A percentile compares a stretch with the other conserved stretches of the same genome.
Evolutionary conservation across 208 protist species (phyloP).

Genomic region (Strigomonas culicis): DNA sequence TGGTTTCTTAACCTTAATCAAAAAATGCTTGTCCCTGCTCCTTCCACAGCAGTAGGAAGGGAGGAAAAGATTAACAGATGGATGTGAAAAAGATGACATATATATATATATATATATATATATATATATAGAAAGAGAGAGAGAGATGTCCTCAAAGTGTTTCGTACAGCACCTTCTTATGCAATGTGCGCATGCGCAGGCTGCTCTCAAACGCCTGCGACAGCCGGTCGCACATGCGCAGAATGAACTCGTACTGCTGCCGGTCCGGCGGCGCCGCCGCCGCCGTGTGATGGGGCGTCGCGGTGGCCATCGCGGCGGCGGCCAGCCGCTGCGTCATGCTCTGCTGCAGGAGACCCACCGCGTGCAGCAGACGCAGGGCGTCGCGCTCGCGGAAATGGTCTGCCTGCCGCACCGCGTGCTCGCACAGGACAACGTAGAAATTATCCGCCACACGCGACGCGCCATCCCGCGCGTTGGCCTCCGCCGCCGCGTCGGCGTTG

Average conservation of each 20-base stretch:
- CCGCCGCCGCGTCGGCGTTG: neutral
- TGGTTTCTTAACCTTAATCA: too few species aligned
- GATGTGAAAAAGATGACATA: neutral
- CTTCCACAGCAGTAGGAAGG: too few species aligned
- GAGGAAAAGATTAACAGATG: neutral
- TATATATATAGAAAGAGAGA: neutral
- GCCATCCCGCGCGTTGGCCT: neutral
- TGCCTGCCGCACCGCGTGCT: neutral
- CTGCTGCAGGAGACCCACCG: neutral
- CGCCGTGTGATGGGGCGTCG: too few species aligned
- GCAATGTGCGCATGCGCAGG: neutral
- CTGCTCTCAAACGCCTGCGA: neutral
- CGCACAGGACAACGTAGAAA: slow-evolving; percentile 6
- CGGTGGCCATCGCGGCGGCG: too few species aligned
- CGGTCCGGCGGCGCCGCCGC: too few species aligned
- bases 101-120: neutral
- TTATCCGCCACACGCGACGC: neutral
- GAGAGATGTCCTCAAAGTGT: neutral
- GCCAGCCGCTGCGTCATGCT: too few species aligned
- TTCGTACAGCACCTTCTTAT: neutral
- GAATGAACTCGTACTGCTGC: too few species aligned
- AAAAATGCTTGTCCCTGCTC: too few species aligned
- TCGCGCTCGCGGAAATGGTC: slow-evolving; percentile 1
- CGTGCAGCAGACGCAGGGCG: neutral
- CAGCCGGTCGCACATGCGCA: too few species aligned